phyloP scores from a whole-genome alignment of 140 eudicot genomes.

The Anethum foeniculum region DNA sequence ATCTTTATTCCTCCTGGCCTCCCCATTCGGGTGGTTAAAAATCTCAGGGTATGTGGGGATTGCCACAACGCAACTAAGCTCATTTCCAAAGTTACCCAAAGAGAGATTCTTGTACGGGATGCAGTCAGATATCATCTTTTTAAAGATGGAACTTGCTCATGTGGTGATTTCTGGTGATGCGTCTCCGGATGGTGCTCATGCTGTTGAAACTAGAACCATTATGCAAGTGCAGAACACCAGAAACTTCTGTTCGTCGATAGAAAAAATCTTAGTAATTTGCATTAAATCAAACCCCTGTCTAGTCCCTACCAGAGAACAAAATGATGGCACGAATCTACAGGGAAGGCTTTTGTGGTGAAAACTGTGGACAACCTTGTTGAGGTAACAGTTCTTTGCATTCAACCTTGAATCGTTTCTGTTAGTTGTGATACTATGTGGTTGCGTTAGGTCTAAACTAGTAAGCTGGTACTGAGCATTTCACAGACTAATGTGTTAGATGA shows the following conservation, averaged over 20 bases:
- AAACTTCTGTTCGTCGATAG: background rate
- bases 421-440: background rate
- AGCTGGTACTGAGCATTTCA: background rate
- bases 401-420: background rate
- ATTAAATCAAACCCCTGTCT: no score
- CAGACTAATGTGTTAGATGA: background rate
- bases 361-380: background rate
- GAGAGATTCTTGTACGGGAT: constrained; percentile 88
- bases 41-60: constrained; percentile 78
- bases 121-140: constrained; percentile 70
- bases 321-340: background rate
- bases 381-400: constrained; percentile 9
- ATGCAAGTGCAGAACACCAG: constrained; percentile 1
- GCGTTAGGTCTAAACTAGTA: background rate
- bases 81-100: constrained; percentile 59
- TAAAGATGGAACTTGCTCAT: constrained; percentile 75
- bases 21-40: constrained; percentile 66
- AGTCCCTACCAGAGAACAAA: background rate
- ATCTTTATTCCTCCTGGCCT: constrained; percentile 49
- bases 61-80: constrained; percentile 77
- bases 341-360: background rate
- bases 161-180: constrained; percentile 84
- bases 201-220: background rate
- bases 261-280: background rate
- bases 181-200: constrained; percentile 7